Evolutionary conservation across 83 land plant genomes (phyloP), one percentile per base, ranked within the genome.

Genomic region (Picea abies): DNA sequence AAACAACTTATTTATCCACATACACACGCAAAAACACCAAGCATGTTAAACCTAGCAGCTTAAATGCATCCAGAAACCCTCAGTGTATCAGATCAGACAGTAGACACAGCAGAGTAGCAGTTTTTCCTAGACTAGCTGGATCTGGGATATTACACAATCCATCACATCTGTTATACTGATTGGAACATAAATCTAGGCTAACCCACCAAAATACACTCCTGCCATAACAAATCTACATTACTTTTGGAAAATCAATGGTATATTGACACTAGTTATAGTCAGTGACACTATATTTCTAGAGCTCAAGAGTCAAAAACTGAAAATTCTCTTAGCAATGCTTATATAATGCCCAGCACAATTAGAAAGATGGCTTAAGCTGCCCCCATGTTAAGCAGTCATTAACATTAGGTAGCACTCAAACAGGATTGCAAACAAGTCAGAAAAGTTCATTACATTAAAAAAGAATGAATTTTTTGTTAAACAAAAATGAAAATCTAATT

Each of bases 381-480:
- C 6, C 76, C 56, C 10, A 41, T 72, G 52, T 72, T 41, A 41
- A 72, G 52, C 9, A 10, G 20, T 14, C 7, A 39, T 41, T 17
- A 5, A n/a, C 76, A 39, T 41, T n/a, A 37, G 39, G 49, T 14
- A 72, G 8, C 39, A 4, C 49, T 22, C 9, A 72, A 39, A 5
- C 20, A n/a, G 44, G n/a, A 72, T 41, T 72, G 47, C 47, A 17
- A n/a, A 72, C 52, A 72, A 71, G n/a, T 8, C 76, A 41, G 76
- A 20, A 39, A 39, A 39, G 19, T 22, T 72, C 16, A 72, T 7
- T 9, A 7, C 22, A 4, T 67, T 14, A 2, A n/a, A 8, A 72
- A 1, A 41, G n/a, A 41, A 41, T 4, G 44, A 41, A 41, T 41
- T 5, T 41, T 6, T 41, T 41, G 44, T 6, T 41, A 41, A 41